Percentiles rank a stretch among this genome's conserved stretches.
Evolutionary conservation across 2,329 filamentous ascomycete species (phyloP).

Genomic region (Teratosphaeria nubilosa): DNA sequence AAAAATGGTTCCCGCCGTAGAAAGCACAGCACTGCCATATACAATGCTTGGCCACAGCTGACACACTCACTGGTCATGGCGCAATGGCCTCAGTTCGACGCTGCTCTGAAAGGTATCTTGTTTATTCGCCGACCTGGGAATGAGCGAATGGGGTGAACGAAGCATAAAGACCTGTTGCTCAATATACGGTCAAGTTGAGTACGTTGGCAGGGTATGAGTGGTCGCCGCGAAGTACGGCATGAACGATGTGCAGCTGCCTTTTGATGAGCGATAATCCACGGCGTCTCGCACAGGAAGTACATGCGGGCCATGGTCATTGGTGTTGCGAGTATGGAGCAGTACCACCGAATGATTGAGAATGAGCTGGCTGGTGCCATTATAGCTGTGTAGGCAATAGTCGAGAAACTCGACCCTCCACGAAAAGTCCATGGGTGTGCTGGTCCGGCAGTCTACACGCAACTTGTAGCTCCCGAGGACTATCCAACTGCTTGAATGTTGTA

Average conservation of each 20-base stretch:
- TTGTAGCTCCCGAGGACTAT: not conserved
- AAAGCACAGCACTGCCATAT: too few relatives aligned
- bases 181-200: not conserved
- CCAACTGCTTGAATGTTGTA: not conserved
- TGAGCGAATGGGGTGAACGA: not conserved
- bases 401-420: not conserved
- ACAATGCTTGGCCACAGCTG: too few relatives aligned
- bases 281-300: not conserved
- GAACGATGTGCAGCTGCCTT: not conserved
- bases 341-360: not conserved
- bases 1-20: too few relatives aligned
- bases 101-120: too few relatives aligned
- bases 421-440: not conserved
- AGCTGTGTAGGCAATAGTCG: not conserved
- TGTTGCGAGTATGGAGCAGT: not conserved
- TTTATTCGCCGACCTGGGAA: not conserved
- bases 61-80: too few relatives aligned
- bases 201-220: not conserved
- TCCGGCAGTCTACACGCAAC: not conserved
- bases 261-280: not conserved
- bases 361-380: not conserved
- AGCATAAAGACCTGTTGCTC: not conserved
- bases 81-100: too few relatives aligned
- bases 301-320: not conserved
- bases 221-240: not conserved